Evolutionary conservation across 2,329 filamentous ascomycete species (phyloP).

Genomic region (Byssochlamys sp.): DNA sequence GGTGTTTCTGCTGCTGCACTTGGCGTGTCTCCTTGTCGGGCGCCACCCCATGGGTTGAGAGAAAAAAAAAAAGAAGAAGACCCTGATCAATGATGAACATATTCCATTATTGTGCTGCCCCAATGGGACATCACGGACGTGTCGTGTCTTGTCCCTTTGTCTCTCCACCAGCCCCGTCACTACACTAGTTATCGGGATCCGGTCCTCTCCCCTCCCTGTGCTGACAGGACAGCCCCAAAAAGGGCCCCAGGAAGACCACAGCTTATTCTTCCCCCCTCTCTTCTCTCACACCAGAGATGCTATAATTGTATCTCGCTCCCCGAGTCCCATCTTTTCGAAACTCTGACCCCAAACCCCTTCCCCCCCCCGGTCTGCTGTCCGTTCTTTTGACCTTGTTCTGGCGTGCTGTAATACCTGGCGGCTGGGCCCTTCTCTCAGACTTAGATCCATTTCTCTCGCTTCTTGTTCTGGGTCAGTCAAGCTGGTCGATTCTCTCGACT

Average conservation of each 20-base stretch:
- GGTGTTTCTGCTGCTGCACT: background rate
- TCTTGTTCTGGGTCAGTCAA: constrained; percentile 13
- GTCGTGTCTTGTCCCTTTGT: background rate
- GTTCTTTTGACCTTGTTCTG: constrained; percentile 2
- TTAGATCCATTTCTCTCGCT: constrained; percentile 14
- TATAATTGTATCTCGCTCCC: constrained; percentile 8
- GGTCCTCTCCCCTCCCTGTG: background rate
- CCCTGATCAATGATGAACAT: background rate
- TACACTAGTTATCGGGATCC: background rate
- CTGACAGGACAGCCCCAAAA: background rate
- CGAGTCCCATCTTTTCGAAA: constrained; percentile 1
- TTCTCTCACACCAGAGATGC: background rate
- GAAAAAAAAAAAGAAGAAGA: background rate
- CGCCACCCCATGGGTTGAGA: background rate
- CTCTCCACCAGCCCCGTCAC: background rate
- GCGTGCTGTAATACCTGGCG: background rate
- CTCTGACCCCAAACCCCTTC: constrained; percentile 7
- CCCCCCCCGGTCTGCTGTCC: constrained; percentile 10
- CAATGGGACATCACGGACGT: background rate
- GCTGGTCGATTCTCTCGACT: constrained; percentile 15
- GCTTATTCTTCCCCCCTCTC: background rate
- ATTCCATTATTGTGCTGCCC: background rate
- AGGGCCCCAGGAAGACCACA: background rate
- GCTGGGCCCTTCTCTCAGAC: background rate
- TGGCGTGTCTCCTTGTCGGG: background rate